These are phyloP conservation scores for Leishmania braziliensis DNA, from an alignment of 208 protist species.

Conservation along the genomic window DNA sequence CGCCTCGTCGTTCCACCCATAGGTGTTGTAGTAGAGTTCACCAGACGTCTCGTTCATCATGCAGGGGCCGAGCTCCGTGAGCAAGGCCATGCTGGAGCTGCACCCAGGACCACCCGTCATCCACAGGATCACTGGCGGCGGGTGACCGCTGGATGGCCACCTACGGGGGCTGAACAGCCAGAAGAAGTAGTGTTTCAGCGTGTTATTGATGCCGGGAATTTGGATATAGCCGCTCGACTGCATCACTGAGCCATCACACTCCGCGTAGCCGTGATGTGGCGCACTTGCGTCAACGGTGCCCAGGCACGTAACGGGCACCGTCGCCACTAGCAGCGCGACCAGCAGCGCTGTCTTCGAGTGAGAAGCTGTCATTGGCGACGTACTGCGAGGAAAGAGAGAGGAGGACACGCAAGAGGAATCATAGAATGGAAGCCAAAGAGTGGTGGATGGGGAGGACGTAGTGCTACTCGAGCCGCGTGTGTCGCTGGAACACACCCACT, in stretches of 20 bases:
- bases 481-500: too few species aligned
- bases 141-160: constrained; percentile 36
- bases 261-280: constrained; percentile 2
- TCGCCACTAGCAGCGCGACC: background rate
- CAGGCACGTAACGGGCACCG: background rate
- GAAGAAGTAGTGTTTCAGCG: constrained; percentile 86
- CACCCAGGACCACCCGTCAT: constrained; percentile 93
- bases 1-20: constrained; percentile 82
- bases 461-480: background rate
- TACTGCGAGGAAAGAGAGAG: background rate
- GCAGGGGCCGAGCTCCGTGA: constrained; percentile 86
- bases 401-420: background rate
- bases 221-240: constrained; percentile 82
- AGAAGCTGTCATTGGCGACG: background rate
- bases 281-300: background rate
- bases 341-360: background rate
- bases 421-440: background rate
- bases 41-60: constrained; percentile 55
- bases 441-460: background rate
- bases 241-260: constrained; percentile 26
- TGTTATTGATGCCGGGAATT: constrained; percentile 49
- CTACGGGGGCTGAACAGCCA: constrained; percentile 83
- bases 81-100: constrained; percentile 64
- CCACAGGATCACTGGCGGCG: constrained; percentile 83
- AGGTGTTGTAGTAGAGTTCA: constrained; percentile 60